Conservation (phyloP, 192 early-diverging fungal species). For the Entomortierella chlamydospora region DNA sequence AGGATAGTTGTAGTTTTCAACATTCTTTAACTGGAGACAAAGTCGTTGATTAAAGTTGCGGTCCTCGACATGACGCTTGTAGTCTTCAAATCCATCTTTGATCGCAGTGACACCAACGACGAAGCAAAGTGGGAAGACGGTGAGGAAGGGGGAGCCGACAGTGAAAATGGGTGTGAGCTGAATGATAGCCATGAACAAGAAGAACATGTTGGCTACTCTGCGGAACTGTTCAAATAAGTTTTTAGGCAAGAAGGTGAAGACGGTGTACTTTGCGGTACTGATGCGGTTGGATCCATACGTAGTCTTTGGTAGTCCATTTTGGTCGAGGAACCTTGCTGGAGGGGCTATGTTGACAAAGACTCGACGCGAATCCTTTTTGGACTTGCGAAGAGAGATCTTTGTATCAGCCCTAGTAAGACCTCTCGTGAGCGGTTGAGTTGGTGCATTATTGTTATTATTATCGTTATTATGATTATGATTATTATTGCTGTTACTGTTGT, state of each 20-base stretch:
- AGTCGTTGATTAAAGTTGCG: conserved; percentile 81
- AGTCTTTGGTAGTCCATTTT: conserved; percentile 62
- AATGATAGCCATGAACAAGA: conserved; percentile 83
- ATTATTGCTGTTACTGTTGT: not conserved
- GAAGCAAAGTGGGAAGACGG: conserved; percentile 85
- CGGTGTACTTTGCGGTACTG: conserved; percentile 93
- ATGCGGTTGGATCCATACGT: conserved; percentile 83
- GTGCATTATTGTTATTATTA: not conserved
- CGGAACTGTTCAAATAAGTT: conserved; percentile 95
- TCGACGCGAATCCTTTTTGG: conserved; percentile 57
- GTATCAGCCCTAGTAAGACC: conserved; percentile 53
- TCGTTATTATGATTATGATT: not conserved
- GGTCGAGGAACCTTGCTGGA: conserved; percentile 64
- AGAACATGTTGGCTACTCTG: conserved; percentile 87
- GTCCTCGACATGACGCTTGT: conserved; percentile 87
- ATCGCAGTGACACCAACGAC: conserved; percentile 83
- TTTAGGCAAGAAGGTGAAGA: conserved; percentile 86
- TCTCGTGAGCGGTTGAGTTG: conserved; percentile 5
- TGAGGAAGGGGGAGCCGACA: conserved; percentile 81
- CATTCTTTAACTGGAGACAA: conserved; percentile 56
- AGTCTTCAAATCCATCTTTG: conserved; percentile 94
- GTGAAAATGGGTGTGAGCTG: conserved; percentile 87
- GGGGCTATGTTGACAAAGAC: conserved; percentile 76
- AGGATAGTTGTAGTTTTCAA: conserved; percentile 62
- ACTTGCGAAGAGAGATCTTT: conserved; percentile 59